Evolutionary conservation across 225 moss, liverwort and hornwort genomes (phyloP), one percentile per base, ranked within the genome.

Genomic region (Anthoceros angustus): DNA sequence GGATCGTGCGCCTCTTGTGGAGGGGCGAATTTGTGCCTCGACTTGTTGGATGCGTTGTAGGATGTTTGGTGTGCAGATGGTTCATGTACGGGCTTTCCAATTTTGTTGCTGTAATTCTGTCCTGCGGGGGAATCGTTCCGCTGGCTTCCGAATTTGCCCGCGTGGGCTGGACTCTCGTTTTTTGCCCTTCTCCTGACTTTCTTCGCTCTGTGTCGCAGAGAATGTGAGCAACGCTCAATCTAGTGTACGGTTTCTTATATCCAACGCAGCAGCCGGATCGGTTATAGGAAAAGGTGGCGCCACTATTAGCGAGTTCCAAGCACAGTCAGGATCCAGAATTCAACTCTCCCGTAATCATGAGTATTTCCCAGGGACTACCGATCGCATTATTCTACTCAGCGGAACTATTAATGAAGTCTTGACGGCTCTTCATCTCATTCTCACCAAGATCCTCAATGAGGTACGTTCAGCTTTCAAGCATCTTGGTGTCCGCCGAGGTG

Each of bases 231-330:
- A 68, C 61, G 64, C 68, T 49, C 66, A 69, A 16, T 74, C 82
- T 69, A 82, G 82, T 72, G 67, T 82, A 64, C 73, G 82, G 70
- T 82, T 82, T 70, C 78, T 82, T 46, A 76, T 82, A 68, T 78
- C 82, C 63, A 82, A 82, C 64, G 75, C 76, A 62, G 82, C 76
- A 64, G 82, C 82, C 21, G 82, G 82, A 63, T 82, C 78, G 48
- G 82, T 82, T 41, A 82, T 82, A 64, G 82, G 82, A 55, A 82
- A 82, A 74, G 82, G 82, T 66, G 82, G 82, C 4, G 78, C 76
- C 23, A 82, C 82, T 6, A 82, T 82, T 41, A 78, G 78, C 65
- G 82, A 82, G 40, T 82, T 78, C 49, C 82, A 82, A 69, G 71
- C 73, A 11, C 78, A 76, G 67, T 78, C 82, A 12, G 76, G 76